Conservation (phyloP, 352 stramenopile species). For the Phytopythium helicoides region DNA sequence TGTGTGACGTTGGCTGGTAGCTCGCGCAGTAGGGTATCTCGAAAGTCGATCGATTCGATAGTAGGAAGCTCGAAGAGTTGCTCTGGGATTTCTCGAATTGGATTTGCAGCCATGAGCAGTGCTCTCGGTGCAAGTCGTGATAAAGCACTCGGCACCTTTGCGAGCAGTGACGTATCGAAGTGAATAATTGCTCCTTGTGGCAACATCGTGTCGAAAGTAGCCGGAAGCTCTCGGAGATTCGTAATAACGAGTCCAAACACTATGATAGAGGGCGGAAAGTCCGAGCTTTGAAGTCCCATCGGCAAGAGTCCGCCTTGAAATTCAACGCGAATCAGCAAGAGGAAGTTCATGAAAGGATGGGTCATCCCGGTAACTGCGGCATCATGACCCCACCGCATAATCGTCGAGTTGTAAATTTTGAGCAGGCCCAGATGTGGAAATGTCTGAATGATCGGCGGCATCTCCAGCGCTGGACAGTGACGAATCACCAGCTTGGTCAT, state of each 20-base stretch:
- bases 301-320: constrained; percentile 8
- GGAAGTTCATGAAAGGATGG: constrained; percentile 13
- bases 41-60: neutral
- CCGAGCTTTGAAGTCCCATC: neutral
- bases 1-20: neutral
- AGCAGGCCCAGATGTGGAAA: constrained; percentile 16
- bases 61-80: constrained; percentile 1
- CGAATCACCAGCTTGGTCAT: constrained; percentile 20
- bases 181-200: neutral
- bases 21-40: neutral
- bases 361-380: constrained; percentile 10
- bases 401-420: constrained; percentile 31
- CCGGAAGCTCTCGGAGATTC: constrained; percentile 2
- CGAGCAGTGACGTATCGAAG: constrained; percentile 2
- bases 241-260: constrained; percentile 2
- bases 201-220: constrained; percentile 6
- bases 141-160: neutral
- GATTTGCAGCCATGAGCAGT: constrained; percentile 1
- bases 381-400: constrained; percentile 11
- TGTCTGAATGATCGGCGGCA: constrained; percentile 14
- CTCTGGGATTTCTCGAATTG: neutral
- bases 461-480: constrained; percentile 25
- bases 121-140: neutral
- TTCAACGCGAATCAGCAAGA: constrained; percentile 22
- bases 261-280: neutral